Evolutionary conservation across 164 flowering plant species (phyloP).

Genomic region (Akebia trifoliata): DNA sequence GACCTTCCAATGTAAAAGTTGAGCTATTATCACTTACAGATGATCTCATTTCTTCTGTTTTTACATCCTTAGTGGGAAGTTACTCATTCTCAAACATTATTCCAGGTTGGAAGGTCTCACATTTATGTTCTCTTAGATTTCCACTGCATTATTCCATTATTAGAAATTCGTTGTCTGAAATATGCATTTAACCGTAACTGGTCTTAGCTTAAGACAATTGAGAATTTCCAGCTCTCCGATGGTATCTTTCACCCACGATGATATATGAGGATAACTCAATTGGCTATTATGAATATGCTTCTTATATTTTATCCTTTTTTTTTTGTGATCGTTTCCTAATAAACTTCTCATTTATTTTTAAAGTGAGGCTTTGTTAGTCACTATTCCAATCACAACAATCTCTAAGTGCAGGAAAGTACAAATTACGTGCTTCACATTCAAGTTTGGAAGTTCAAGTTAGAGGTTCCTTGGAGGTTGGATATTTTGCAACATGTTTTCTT

Average conservation of each 20-base stretch:
- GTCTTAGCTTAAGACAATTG: too few relatives aligned
- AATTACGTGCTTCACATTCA: slow-evolving; percentile 68
- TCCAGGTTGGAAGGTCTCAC: slow-evolving; percentile 54
- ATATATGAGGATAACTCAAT: neutral
- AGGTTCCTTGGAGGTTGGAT: slow-evolving; percentile 77
- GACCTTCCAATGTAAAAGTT: slow-evolving; percentile 74
- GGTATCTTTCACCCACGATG: too few relatives aligned
- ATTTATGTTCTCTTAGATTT: neutral
- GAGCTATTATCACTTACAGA: slow-evolving; percentile 64
- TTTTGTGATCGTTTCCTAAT: neutral
- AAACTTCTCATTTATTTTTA: neutral
- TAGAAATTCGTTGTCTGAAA: too few relatives aligned
- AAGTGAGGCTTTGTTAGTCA: neutral
- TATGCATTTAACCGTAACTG: too few relatives aligned
- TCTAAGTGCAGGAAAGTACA: slow-evolving; percentile 62
- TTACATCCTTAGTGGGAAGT: slow-evolving; percentile 57
- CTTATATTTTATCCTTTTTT: neutral
- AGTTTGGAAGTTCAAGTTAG: slow-evolving; percentile 61
- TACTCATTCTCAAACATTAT: slow-evolving; percentile 67
- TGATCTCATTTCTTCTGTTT: slow-evolving; percentile 56
- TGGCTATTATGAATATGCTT: neutral
- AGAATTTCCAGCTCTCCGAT: too few relatives aligned
- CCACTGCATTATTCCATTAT: neutral
- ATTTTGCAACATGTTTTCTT: neutral
- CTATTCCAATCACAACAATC: neutral